phyloP scores from a whole-genome alignment of 2,329 filamentous ascomycete genomes.

The Claviceps africana region DNA sequence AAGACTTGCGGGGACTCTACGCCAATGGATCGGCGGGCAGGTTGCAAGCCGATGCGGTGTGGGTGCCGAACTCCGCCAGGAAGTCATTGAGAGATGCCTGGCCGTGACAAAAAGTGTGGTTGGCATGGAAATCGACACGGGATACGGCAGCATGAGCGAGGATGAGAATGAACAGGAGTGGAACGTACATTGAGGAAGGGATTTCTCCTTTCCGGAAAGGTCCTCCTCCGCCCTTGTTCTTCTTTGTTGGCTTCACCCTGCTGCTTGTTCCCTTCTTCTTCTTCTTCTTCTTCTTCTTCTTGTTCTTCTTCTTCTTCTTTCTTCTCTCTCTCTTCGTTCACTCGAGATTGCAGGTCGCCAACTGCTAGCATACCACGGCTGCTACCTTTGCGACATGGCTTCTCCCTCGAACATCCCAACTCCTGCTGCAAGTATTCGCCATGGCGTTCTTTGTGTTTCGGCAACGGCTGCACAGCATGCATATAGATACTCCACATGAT shows the following conservation, averaged over 20 bases:
- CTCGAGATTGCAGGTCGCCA: neutral
- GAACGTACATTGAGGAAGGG: neutral
- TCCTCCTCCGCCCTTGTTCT: no score
- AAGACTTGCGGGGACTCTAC: slow-evolving; percentile 39
- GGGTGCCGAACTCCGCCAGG: slow-evolving; percentile 34
- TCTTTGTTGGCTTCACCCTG: neutral
- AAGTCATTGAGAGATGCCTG: slow-evolving; percentile 42
- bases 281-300: neutral
- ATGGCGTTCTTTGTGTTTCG: neutral
- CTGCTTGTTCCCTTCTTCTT: neutral
- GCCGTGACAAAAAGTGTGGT: slow-evolving; percentile 40
- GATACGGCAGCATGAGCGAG: slow-evolving; percentile 45
- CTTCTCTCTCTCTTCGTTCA: no score
- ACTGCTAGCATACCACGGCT: neutral
- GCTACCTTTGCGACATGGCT: neutral
- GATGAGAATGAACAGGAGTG: slow-evolving; percentile 20
- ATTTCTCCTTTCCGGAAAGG: no score
- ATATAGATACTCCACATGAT: slow-evolving; percentile 4
- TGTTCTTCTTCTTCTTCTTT: neutral
- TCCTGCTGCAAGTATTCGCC: neutral
- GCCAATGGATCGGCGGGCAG: slow-evolving; percentile 45
- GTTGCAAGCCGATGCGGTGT: slow-evolving; percentile 38
- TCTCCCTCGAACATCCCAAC: neutral
- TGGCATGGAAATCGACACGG: slow-evolving; percentile 46
- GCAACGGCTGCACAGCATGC: neutral